These are phyloP conservation scores for Eucalyptus marginata DNA, from an alignment of 345 rosid species.

Conservation along the genomic window DNA sequence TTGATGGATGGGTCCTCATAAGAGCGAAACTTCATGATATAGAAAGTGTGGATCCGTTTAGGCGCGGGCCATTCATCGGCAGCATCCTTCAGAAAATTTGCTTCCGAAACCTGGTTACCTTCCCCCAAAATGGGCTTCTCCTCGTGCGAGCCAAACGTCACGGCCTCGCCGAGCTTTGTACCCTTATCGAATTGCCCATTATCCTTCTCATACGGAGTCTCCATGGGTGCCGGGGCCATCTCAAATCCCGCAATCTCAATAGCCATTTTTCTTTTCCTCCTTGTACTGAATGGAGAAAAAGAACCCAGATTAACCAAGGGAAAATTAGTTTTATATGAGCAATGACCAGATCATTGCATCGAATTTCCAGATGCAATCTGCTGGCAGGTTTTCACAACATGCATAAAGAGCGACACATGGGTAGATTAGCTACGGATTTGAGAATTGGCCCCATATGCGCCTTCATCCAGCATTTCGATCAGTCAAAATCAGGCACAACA, in stretches of 20 bases:
- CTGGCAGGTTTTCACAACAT: background rate
- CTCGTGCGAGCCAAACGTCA: constrained; percentile 46
- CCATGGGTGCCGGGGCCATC: constrained; percentile 49
- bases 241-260: constrained; percentile 71
- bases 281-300: background rate
- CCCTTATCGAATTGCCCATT: constrained; percentile 42
- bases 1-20: constrained; percentile 51
- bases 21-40: constrained; percentile 36
- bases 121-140: constrained; percentile 32
- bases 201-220: constrained; percentile 19
- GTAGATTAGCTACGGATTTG: background rate
- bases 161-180: constrained; percentile 4
- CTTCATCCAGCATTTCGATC: background rate
- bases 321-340: background rate
- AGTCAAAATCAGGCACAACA: background rate
- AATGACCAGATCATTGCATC: background rate
- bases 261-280: constrained; percentile 36
- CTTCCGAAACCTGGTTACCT: constrained; percentile 11
- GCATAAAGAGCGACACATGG: background rate
- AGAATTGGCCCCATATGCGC: background rate
- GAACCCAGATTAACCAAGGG: background rate
- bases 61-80: constrained; percentile 77
- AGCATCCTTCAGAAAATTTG: constrained; percentile 49
- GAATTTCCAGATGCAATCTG: background rate
- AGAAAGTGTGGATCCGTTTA: constrained; percentile 47